Evolutionary conservation across 108 stramenopile genomes (phyloP).

Genomic region (Cyclotella cryptica): DNA sequence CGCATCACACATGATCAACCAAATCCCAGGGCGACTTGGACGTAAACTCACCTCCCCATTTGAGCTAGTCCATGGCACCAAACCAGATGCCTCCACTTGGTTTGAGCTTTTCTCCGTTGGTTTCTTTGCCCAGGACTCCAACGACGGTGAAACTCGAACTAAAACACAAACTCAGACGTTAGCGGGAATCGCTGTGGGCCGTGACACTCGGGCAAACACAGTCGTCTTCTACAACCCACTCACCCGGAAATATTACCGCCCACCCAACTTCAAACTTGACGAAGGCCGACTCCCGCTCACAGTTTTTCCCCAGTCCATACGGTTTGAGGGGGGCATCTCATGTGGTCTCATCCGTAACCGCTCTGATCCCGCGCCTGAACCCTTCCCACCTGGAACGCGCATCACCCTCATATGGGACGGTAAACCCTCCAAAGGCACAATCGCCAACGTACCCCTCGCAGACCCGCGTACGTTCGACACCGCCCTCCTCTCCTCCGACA

Average conservation of each 20-base stretch:
- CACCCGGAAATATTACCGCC: background rate
- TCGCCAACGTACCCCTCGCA: background rate
- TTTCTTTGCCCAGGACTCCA: no score
- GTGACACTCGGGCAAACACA: background rate
- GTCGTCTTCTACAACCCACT: slow-evolving; percentile 20
- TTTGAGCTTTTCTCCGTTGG: no score
- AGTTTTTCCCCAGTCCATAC: slow-evolving; percentile 1
- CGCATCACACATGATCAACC: no score
- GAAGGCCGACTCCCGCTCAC: slow-evolving; percentile 17
- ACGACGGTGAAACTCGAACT: background rate
- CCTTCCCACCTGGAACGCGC: slow-evolving; percentile 5
- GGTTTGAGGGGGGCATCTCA: slow-evolving; percentile 8
- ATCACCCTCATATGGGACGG: background rate
- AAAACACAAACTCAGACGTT: background rate
- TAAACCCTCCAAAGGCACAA: background rate
- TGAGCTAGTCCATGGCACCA: no score
- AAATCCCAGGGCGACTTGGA: no score
- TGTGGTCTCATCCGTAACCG: slow-evolving; percentile 1
- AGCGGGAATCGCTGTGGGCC: background rate
- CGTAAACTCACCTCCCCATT: no score
- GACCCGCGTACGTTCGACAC: background rate
- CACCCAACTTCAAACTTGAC: slow-evolving; percentile 16
- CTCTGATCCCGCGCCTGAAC: slow-evolving; percentile 9
- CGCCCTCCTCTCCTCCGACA: no score
- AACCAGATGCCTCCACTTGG: no score